Percentiles rank a stretch among this genome's conserved stretches.
These are phyloP conservation scores for Candida sp. DNA, from an alignment of 1,139 yeast species.

Conservation along the genomic window DNA sequence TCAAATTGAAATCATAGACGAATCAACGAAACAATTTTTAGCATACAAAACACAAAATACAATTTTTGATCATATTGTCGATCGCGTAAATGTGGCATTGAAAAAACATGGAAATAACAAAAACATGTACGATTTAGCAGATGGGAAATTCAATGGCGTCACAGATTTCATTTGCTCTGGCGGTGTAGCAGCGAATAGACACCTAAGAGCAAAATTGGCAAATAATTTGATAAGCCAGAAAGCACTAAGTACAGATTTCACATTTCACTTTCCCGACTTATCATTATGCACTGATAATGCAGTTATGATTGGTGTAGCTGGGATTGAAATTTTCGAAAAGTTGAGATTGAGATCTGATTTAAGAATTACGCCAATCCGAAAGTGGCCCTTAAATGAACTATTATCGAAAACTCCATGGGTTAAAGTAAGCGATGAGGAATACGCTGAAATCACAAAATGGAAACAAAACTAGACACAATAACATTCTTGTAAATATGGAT, in stretches of 20 bases:
- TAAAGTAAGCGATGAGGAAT: slow-evolving; percentile 12
- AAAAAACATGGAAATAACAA: slow-evolving; percentile 25
- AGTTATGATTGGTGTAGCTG: slow-evolving; percentile 97
- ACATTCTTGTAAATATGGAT: too few species aligned
- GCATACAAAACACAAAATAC: slow-evolving; percentile 65
- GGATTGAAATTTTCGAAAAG: slow-evolving; percentile 75
- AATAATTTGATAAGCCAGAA: slow-evolving; percentile 21
- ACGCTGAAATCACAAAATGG: slow-evolving; percentile 7
- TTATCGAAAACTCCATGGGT: slow-evolving; percentile 51
- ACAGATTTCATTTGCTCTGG: slow-evolving; percentile 80
- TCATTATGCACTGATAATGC: slow-evolving; percentile 92
- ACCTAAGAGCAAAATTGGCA: slow-evolving; percentile 51
- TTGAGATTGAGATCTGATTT: slow-evolving; percentile 46
- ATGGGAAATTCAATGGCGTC: slow-evolving; percentile 39
- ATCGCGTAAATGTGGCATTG: slow-evolving; percentile 56
- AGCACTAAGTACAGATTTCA: slow-evolving; percentile 9
- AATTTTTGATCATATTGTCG: slow-evolving; percentile 68
- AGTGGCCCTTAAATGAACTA: slow-evolving; percentile 68
- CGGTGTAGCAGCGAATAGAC: slow-evolving; percentile 82
- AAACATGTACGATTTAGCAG: slow-evolving; percentile 12
- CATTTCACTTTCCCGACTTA: slow-evolving; percentile 63
- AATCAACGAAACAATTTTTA: slow-evolving; percentile 30
- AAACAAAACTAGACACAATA: too few species aligned
- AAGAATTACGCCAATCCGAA: slow-evolving; percentile 56
- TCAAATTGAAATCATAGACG: slow-evolving; percentile 13